A percentile compares a stretch with the other conserved stretches of the same genome.
These are phyloP conservation scores for Aleurites moluccanus DNA, from an alignment of 441 rosid species.

Conservation along the genomic window DNA sequence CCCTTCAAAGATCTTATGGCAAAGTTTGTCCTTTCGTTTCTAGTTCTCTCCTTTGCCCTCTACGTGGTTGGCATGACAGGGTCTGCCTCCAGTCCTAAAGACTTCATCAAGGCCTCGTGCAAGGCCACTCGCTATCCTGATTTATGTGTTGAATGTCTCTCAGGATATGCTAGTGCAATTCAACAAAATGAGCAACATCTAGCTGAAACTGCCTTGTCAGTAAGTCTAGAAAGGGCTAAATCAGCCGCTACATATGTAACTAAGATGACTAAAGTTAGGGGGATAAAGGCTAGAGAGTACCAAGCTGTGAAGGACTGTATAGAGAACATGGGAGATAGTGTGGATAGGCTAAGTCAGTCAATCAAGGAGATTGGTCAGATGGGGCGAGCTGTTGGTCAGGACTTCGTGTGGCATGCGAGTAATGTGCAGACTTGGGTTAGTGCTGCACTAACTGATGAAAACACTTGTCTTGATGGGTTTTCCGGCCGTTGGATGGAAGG, in stretches of 20 bases:
- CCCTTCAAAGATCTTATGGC: conserved; percentile 35
- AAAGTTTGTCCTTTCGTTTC: conserved; percentile 20
- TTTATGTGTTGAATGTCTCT: conserved; percentile 55
- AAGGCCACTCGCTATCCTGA: conserved; percentile 61
- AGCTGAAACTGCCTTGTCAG: conserved; percentile 61
- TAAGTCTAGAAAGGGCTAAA: conserved; percentile 54
- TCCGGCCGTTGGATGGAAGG: conserved; percentile 49
- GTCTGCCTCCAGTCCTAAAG: conserved; percentile 35
- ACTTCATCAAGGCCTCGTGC: conserved; percentile 65
- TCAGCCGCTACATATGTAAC: conserved; percentile 52
- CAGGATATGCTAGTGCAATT: conserved; percentile 51
- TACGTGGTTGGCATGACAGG: conserved; percentile 24
- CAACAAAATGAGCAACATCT: conserved; percentile 49
- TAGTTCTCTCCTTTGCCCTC: conserved; percentile 28
- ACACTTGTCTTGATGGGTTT: conserved; percentile 77
- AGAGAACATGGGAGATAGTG: conserved; percentile 64
- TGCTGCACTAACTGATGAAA: conserved; percentile 76
- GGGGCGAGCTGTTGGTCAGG: conserved; percentile 37
- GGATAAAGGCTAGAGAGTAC: conserved; percentile 54
- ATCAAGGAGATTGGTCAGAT: conserved; percentile 52
- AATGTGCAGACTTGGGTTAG: conserved; percentile 91
- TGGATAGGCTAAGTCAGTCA: conserved; percentile 55
- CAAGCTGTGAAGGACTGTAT: conserved; percentile 70
- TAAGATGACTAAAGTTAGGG: conserved; percentile 41
- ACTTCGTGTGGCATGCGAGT: conserved; percentile 71